Evolutionary conservation across 2,329 filamentous ascomycete species (phyloP).

Genomic region (Fusarium miscanthi): DNA sequence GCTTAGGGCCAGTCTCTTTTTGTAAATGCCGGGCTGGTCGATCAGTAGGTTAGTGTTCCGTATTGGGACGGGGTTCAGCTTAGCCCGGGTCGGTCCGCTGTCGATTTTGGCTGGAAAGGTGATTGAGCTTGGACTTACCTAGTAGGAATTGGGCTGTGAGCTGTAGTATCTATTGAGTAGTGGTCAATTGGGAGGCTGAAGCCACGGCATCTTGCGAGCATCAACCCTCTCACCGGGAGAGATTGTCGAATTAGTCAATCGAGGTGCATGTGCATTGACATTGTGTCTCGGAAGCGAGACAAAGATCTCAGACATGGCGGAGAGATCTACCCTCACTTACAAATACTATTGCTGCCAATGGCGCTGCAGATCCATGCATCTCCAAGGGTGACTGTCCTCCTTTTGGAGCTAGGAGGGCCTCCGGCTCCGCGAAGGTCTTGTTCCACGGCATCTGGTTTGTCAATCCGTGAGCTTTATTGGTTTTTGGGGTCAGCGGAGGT

Average conservation of each 20-base stretch:
- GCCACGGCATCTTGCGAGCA: neutral
- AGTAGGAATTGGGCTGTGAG: neutral
- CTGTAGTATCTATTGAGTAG: neutral
- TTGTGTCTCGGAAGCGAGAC: constrained; percentile 5
- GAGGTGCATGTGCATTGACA: neutral
- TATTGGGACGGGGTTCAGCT: neutral
- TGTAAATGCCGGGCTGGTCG: constrained; percentile 5
- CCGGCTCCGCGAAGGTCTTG: neutral
- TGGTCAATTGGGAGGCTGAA: neutral
- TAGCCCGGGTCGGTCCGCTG: constrained; percentile 12
- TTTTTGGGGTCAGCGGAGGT: neutral
- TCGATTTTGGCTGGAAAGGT: neutral
- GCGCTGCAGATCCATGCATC: neutral
- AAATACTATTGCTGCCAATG: neutral
- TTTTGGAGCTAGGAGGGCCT: neutral
- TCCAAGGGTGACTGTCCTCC: neutral
- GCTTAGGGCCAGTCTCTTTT: neutral
- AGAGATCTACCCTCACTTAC: neutral
- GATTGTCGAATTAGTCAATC: no score
- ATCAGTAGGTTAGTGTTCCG: neutral
- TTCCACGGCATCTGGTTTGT: neutral
- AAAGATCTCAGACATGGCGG: constrained; percentile 1
- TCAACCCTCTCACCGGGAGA: neutral
- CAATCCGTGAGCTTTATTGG: neutral
- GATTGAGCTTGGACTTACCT: neutral